phyloP scores from a whole-genome alignment of 345 rosid species.

The Boechera divaricarpa region DNA sequence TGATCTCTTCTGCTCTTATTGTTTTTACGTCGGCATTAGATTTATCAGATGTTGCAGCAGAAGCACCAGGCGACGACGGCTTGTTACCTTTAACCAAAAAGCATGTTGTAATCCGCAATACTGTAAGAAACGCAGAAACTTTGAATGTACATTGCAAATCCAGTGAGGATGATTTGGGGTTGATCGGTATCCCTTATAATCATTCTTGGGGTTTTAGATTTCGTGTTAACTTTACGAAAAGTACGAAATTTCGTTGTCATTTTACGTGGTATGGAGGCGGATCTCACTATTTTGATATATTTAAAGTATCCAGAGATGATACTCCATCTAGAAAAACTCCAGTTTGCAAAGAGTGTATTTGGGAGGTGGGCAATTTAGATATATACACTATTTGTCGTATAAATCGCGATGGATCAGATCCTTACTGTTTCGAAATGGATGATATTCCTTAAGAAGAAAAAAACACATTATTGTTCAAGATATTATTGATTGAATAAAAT shows the following conservation, averaged over 20 bases:
- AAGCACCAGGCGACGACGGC: background rate
- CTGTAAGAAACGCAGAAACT: accelerated
- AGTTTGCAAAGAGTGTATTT: background rate
- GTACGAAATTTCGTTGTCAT: background rate
- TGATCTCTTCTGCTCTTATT: background rate
- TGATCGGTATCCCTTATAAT: background rate
- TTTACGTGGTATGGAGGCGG: background rate
- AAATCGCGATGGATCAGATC: background rate
- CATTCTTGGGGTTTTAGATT: background rate
- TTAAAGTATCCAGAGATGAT: background rate
- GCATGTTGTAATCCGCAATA: slow-evolving; percentile 18
- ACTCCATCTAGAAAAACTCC: background rate
- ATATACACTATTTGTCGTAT: background rate
- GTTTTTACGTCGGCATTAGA: background rate
- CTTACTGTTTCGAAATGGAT: background rate
- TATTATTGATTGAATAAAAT: background rate
- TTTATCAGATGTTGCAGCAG: background rate
- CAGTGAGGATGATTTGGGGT: slow-evolving; percentile 10
- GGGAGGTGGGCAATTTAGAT: background rate
- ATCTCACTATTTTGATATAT: background rate
- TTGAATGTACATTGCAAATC: slow-evolving; percentile 12
- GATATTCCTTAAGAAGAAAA: background rate
- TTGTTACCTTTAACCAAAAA: slow-evolving; percentile 9
- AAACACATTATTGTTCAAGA: too few relatives aligned
- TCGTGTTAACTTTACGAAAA: background rate